Evolutionary conservation across 345 rosid genomes (phyloP).

Genomic region (Microthlaspi erraticum): DNA sequence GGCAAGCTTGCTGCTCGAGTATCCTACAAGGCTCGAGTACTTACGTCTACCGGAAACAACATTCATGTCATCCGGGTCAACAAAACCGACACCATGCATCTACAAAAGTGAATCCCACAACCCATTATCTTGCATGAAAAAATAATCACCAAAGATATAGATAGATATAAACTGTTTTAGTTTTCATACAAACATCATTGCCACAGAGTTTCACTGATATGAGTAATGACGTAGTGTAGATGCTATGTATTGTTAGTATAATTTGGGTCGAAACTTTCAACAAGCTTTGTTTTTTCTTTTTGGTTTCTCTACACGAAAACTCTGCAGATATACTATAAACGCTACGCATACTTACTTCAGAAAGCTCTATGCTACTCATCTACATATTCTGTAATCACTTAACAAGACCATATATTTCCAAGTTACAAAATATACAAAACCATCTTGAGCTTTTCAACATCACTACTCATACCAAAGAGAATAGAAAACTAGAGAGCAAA

Average conservation of each 20-base stretch:
- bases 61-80: conserved; percentile 95
- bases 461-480: conserved; percentile 23
- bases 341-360: conserved; percentile 22
- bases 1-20: conserved; percentile 91
- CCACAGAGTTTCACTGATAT: conserved; percentile 5
- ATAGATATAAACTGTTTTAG: background rate
- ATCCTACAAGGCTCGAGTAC: conserved; percentile 82
- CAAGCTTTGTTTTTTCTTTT: conserved; percentile 23
- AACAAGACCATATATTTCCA: conserved; percentile 5
- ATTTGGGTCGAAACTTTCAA: conserved; percentile 7
- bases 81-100: conserved; percentile 96
- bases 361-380: background rate
- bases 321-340: conserved; percentile 1
- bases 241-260: conserved; percentile 34
- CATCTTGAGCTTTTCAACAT: background rate
- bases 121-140: conserved; percentile 21
- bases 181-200: conserved; percentile 17
- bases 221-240: conserved; percentile 13
- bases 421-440: background rate
- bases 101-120: conserved; percentile 44
- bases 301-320: background rate
- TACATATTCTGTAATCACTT: conserved; percentile 2
- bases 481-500: background rate
- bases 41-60: conserved; percentile 79
- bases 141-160: background rate